These are phyloP conservation scores for Fusarium sp. DNA, from an alignment of 2,329 filamentous ascomycete species.

Conservation along the genomic window DNA sequence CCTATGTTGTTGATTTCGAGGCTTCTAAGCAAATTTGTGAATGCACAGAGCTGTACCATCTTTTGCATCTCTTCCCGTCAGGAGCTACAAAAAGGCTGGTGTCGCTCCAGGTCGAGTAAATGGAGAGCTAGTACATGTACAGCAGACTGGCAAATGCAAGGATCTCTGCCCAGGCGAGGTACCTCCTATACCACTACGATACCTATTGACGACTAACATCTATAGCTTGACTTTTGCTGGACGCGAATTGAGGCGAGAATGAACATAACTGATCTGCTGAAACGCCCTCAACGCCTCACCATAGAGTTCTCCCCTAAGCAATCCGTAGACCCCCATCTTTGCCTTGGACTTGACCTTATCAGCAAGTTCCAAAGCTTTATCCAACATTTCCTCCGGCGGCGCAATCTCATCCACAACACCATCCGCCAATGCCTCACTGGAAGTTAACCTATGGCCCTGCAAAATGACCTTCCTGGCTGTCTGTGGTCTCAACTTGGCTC, in stretches of 20 bases:
- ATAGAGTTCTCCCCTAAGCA: conserved; percentile 2
- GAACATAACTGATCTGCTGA: conserved; percentile 13
- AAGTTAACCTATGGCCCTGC: neutral
- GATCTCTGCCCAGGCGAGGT: neutral
- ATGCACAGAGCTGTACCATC: too few species aligned
- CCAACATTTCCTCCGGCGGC: neutral
- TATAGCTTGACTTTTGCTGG: conserved; percentile 3
- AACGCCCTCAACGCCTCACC: conserved; percentile 1
- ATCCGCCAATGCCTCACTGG: conserved; percentile 3
- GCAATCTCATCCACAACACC: neutral
- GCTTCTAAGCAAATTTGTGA: too few species aligned
- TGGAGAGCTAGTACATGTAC: neutral
- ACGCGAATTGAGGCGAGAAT: conserved; percentile 6
- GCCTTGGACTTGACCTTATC: neutral
- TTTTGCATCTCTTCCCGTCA: too few species aligned
- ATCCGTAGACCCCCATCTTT: conserved; percentile 8
- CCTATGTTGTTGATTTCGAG: too few species aligned
- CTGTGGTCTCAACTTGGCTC: conserved; percentile 3
- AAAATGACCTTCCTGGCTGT: conserved; percentile 1
- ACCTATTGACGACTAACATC: too few species aligned
- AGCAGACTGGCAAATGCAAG: neutral
- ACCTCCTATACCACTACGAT: neutral
- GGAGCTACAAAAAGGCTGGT: too few species aligned
- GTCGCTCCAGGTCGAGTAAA: too few species aligned
- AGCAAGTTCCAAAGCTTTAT: neutral